Evolutionary conservation across 2,329 filamentous ascomycete species (phyloP).

Genomic region (Colletotrichum costaricense): DNA sequence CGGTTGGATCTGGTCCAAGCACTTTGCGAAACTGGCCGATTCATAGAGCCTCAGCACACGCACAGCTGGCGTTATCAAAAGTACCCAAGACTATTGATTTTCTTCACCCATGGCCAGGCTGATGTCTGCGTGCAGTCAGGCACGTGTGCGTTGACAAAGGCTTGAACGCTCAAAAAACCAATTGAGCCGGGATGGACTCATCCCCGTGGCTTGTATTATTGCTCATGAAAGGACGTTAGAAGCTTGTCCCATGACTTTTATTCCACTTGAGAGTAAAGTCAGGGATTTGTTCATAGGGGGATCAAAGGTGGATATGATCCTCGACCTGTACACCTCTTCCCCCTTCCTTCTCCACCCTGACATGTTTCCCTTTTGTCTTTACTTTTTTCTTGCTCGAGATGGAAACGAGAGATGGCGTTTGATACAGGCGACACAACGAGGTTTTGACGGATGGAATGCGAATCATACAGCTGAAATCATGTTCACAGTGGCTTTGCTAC

Average conservation of each 20-base stretch:
- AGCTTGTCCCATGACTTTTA: background rate
- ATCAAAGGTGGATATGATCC: background rate
- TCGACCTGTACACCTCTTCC: slow-evolving; percentile 16
- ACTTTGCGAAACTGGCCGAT: slow-evolving; percentile 81
- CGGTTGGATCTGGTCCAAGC: slow-evolving; percentile 99
- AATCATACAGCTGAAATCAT: slow-evolving; percentile 15
- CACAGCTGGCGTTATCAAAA: slow-evolving; percentile 27
- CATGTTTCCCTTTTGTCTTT: background rate
- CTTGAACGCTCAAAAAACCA: background rate
- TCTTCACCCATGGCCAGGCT: background rate
- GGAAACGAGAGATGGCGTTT: slow-evolving; percentile 35
- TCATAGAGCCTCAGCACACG: slow-evolving; percentile 43
- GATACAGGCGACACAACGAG: slow-evolving; percentile 27
- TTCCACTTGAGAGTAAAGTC: background rate
- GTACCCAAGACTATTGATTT: slow-evolving; percentile 6
- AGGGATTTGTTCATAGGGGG: background rate
- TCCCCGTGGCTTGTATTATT: slow-evolving; percentile 15
- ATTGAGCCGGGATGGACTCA: slow-evolving; percentile 4
- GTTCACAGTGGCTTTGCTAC: slow-evolving; percentile 12
- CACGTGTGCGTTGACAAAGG: slow-evolving; percentile 19
- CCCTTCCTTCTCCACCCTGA: background rate
- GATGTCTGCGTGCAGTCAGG: slow-evolving; percentile 26
- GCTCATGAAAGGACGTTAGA: background rate
- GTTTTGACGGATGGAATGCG: slow-evolving; percentile 30
- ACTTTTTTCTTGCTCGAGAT: slow-evolving; percentile 16